Percentiles rank a stretch among this genome's conserved stretches.
phyloP scores from a whole-genome alignment of 306 rosid genomes.

The Citrullus colocynthis region DNA sequence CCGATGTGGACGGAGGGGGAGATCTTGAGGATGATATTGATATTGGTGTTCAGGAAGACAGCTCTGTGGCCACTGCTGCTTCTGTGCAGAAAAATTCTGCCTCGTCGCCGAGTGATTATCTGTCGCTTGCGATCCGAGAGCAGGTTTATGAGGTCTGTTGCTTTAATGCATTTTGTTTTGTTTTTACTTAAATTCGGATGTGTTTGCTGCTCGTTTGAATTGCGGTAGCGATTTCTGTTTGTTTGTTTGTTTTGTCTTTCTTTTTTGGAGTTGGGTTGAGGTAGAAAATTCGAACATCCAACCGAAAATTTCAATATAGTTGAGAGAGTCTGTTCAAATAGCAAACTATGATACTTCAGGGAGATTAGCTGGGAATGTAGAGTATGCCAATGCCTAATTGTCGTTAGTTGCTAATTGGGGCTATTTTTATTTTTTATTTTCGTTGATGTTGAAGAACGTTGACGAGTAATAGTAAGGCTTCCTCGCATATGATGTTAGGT shows the following conservation, averaged over 20 bases:
- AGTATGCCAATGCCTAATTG: not conserved
- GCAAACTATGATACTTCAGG: not conserved
- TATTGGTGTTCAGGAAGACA: constrained; percentile 6
- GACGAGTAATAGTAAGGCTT: not conserved
- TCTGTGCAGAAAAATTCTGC: constrained; percentile 26
- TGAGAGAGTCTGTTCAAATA: not conserved
- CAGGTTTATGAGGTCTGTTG: constrained; percentile 69
- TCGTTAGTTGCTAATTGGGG: not conserved
- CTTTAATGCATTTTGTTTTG: not conserved
- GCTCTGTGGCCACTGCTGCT: constrained; percentile 3
- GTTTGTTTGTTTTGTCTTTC: not conserved
- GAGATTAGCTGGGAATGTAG: not conserved
- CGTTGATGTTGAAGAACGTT: not conserved
- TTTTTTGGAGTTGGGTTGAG: not conserved
- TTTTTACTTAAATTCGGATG: not conserved
- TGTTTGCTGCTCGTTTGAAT: not conserved
- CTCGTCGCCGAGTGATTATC: constrained; percentile 43
- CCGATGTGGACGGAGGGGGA: constrained; percentile 15
- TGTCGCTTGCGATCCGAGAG: constrained; percentile 84
- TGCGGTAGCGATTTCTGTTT: not conserved
- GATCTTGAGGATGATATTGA: constrained; percentile 11
- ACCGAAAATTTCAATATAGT: not conserved
- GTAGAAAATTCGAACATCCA: not conserved
- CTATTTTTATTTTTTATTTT: not conserved
- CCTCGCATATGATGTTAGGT: not conserved